A percentile compares a stretch with the other conserved stretches of the same genome.
These are phyloP conservation scores for Ballota nigra DNA, from an alignment of 257 asterid genomes.

Conservation along the genomic window DNA sequence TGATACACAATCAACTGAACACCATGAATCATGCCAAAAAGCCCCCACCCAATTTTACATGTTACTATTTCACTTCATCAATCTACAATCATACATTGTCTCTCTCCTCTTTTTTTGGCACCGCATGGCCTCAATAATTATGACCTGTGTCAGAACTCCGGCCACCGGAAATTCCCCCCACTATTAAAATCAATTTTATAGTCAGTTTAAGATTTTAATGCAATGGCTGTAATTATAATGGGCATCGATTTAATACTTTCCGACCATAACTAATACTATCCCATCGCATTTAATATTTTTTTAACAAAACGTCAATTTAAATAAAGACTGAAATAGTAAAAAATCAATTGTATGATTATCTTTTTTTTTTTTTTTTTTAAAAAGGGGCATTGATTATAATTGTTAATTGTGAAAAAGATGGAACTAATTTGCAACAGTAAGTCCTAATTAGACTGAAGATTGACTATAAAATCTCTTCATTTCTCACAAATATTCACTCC, in stretches of 20 bases:
- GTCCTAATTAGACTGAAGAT: conserved; percentile 12
- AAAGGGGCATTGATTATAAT: background rate
- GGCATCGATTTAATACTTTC: background rate
- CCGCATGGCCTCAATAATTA: conserved; percentile 19
- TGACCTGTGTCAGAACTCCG: background rate
- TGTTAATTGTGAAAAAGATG: background rate
- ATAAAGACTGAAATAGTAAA: background rate
- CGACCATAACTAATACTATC: background rate
- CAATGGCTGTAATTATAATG: background rate
- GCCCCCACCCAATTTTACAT: conserved; percentile 18
- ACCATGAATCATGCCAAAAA: conserved; percentile 33
- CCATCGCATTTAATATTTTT: background rate
- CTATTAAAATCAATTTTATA: background rate
- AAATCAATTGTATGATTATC: background rate
- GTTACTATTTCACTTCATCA: conserved; percentile 27
- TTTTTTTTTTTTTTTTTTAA: background rate
- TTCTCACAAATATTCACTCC: conserved; percentile 20
- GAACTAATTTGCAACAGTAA: background rate
- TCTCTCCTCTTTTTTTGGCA: conserved; percentile 13
- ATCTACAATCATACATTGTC: conserved; percentile 31
- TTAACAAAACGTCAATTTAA: background rate
- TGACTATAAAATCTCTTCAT: conserved; percentile 54
- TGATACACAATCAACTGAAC: background rate
- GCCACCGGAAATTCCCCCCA: background rate
- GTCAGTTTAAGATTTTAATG: background rate